Percentiles rank a stretch among this genome's conserved stretches.
Conservation (phyloP, 345 rosid genomes). For the Limnanthes douglasii region DNA sequence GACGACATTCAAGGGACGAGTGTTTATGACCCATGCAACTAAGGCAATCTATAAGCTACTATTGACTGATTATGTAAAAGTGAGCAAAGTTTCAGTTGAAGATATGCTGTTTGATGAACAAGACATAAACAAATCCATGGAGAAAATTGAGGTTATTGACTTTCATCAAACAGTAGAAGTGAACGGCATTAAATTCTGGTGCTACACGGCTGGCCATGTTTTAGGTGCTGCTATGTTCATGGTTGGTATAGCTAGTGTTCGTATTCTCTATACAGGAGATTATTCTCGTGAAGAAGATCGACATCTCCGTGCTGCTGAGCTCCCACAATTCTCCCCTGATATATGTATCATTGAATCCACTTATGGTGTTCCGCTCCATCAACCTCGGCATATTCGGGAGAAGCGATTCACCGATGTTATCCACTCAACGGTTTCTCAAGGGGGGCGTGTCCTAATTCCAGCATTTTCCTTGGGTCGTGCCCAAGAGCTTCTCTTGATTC, state of each 20-base stretch:
- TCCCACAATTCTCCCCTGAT: constrained; percentile 94
- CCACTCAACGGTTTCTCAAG: constrained; percentile 76
- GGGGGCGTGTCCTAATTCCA: constrained; percentile 85
- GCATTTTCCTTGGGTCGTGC: constrained; percentile 82
- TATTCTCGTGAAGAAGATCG: constrained; percentile 93
- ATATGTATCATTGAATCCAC: constrained; percentile 92
- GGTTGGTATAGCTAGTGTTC: constrained; percentile 92
- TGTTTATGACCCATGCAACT: too few species aligned
- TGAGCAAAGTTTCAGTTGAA: too few species aligned
- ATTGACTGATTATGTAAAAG: too few species aligned
- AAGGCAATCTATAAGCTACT: too few species aligned
- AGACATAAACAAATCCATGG: too few species aligned
- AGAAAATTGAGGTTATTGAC: constrained; percentile 59
- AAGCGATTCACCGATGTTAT: constrained; percentile 91
- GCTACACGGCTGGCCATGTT: constrained; percentile 97
- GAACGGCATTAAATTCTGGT: constrained; percentile 89
- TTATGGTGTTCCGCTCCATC: constrained; percentile 93
- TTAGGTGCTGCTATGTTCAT: constrained; percentile 99
- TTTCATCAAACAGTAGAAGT: constrained; percentile 90
- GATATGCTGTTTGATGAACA: too few species aligned
- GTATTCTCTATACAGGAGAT: constrained; percentile 88
- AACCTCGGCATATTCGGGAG: constrained; percentile 73
- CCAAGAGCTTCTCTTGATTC: constrained; percentile 68
- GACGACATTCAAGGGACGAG: too few species aligned
- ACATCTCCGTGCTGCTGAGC: constrained; percentile 92